A percentile compares a stretch with the other conserved stretches of the same genome.
Evolutionary conservation across 805 yeast genomes (phyloP).

Genomic region (Ogataea ganodermae): DNA sequence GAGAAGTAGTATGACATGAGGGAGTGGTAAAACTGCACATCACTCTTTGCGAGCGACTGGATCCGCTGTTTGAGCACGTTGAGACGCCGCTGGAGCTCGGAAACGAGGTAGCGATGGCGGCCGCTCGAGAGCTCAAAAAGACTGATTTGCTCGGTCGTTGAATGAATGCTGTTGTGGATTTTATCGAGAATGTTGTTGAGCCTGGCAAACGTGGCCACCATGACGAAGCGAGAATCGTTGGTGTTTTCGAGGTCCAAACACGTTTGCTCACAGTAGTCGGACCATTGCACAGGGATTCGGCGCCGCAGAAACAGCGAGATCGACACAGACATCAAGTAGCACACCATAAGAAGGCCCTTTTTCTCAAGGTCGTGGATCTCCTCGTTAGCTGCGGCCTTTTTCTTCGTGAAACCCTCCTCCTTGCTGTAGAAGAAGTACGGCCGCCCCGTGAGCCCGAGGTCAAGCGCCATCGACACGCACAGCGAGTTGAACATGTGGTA

Average conservation of each 20-base stretch:
- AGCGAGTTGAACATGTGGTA: slow-evolving; percentile 68
- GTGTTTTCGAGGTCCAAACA: slow-evolving; percentile 48
- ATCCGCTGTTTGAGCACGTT: slow-evolving; percentile 42
- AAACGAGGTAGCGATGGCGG: slow-evolving; percentile 42
- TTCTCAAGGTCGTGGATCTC: slow-evolving; percentile 47
- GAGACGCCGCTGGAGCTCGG: slow-evolving; percentile 53
- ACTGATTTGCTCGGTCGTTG: slow-evolving; percentile 38
- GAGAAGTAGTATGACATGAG: slow-evolving; percentile 56
- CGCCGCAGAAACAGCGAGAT: slow-evolving; percentile 68
- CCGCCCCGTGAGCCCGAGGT: slow-evolving; percentile 68
- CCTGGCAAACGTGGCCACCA: slow-evolving; percentile 59
- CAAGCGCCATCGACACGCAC: slow-evolving; percentile 69
- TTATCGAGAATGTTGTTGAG: slow-evolving; percentile 62
- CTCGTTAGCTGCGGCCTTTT: slow-evolving; percentile 38
- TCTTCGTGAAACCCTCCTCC: slow-evolving; percentile 42
- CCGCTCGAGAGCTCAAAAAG: slow-evolving; percentile 28
- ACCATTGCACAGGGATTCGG: slow-evolving; percentile 62
- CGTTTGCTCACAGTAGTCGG: slow-evolving; percentile 63
- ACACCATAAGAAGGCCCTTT: slow-evolving; percentile 53
- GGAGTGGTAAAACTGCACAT: slow-evolving; percentile 39
- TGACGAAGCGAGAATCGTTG: slow-evolving; percentile 35
- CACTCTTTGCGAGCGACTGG: slow-evolving; percentile 23
- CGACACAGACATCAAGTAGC: slow-evolving; percentile 63
- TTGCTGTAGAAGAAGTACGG: slow-evolving; percentile 45
- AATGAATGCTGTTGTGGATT: slow-evolving; percentile 54